Evolutionary conservation across 75 land plant genomes (phyloP), one percentile per base, ranked within the genome.

Genomic region (Isoetes taiwanensis): DNA sequence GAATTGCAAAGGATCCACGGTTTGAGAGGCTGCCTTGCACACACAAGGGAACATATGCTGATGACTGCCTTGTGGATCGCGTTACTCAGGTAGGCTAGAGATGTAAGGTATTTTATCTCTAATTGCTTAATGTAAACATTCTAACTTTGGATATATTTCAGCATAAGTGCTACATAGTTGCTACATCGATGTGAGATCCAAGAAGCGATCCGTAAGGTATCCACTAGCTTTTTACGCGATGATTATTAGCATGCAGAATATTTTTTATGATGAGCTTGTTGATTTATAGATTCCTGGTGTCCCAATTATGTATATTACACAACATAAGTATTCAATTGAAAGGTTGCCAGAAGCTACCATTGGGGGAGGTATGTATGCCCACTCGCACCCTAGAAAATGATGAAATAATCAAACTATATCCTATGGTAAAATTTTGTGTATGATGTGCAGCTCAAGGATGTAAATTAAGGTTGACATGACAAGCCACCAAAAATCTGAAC

Each of bases 151-250:
- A 59, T 23, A 29, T 57, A 0, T 62, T 14, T 56, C 84, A 90
- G 97, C 87, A 86, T 62, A 90, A 90, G 43, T 90, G 93, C 76
- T 86, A 86, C 63, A 86, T 90, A 43, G 97, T 90, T 56, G 97
- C 97, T 28, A 90, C 93, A 23, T 90, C 91, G 58, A 87, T 82
- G 80, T 62, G 97, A 59, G 97, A 86, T 58, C 70, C 86, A n/a
- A n/a, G 65, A 90, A 90, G 68, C 79, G 93, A 90, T 90, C 26
- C 79, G 93, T 6, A 90, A 90, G 97, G 97, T 83, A 78, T 1
- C 2, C n/a, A n/a, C n/a, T n/a, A n/a, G n/a, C n/a, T n/a, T n/a
- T n/a, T n/a, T n/a, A n/a, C n/a, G n/a, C n/a, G n/a, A n/a, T n/a
- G n/a, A n/a, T n/a, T n/a, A n/a, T n/a, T n/a, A n/a, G n/a, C n/a